phyloP scores from a whole-genome alignment of 441 rosid species.

The Hypseocharis bilobata region DNA sequence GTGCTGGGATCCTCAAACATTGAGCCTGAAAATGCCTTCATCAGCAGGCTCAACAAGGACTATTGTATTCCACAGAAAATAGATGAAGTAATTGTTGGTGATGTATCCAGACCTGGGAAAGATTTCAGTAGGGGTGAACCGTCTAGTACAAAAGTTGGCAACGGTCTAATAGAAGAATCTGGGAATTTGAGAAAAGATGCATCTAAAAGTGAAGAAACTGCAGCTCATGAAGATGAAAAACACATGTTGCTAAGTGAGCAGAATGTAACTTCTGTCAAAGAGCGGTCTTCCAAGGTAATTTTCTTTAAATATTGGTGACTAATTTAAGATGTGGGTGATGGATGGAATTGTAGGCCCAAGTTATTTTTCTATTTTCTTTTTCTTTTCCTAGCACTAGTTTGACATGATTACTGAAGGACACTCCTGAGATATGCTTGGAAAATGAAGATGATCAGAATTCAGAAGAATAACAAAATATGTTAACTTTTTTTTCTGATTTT shows the following conservation, averaged over 20 bases:
- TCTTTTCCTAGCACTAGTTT: no score
- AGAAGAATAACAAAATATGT: no score
- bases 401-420: no score
- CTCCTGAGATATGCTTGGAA: no score
- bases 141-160: background rate
- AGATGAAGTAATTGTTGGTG: constrained; percentile 20
- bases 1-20: constrained; percentile 25
- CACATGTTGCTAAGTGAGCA: background rate
- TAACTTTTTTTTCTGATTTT: no score
- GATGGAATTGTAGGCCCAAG: background rate
- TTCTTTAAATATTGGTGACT: background rate
- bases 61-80: constrained; percentile 16
- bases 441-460: no score
- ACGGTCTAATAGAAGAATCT: constrained; percentile 17
- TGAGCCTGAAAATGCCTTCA: constrained; percentile 14
- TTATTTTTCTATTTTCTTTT: no score
- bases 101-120: constrained; percentile 3
- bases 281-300: background rate
- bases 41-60: constrained; percentile 12
- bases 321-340: background rate
- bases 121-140: constrained; percentile 10
- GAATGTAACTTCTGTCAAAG: background rate
- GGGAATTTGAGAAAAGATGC: constrained; percentile 20
- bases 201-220: constrained; percentile 23
- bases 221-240: background rate